Conservation (phyloP, 2,329 filamentous ascomycete genomes). For the Trichoderma cornu-damae region DNA sequence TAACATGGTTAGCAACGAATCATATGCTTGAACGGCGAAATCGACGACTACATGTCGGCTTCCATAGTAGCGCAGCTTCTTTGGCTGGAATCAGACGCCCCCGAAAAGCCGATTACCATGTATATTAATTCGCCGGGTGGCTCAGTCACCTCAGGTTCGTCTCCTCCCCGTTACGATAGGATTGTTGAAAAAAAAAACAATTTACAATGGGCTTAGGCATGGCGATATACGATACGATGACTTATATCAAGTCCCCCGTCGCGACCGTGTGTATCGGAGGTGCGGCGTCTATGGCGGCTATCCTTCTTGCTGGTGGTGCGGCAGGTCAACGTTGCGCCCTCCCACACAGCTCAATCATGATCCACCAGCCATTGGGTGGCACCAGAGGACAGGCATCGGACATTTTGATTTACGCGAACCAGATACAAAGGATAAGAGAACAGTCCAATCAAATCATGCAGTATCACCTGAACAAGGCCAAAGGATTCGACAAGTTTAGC, state of each 20-base stretch:
- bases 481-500: slow-evolving; percentile 69
- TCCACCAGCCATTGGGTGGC: slow-evolving; percentile 86
- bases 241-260: slow-evolving; percentile 88
- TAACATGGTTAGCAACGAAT: slow-evolving; percentile 67
- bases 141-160: slow-evolving; percentile 66
- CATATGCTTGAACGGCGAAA: slow-evolving; percentile 84
- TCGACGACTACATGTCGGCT: slow-evolving; percentile 87
- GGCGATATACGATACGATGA: slow-evolving; percentile 98
- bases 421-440: slow-evolving; percentile 81
- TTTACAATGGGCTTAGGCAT: slow-evolving; percentile 41
- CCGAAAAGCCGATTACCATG: slow-evolving; percentile 89
- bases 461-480: slow-evolving; percentile 72
- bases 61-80: slow-evolving; percentile 92
- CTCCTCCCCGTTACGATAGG: slow-evolving; percentile 6
- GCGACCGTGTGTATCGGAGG: slow-evolving; percentile 93
- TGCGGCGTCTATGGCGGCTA: slow-evolving; percentile 89
- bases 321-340: slow-evolving; percentile 81
- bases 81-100: slow-evolving; percentile 95
- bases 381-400: slow-evolving; percentile 65
- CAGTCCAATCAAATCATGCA: slow-evolving; percentile 89
- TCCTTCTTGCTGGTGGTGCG: slow-evolving; percentile 81
- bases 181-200: background rate
- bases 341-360: slow-evolving; percentile 93
- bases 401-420: slow-evolving; percentile 94
- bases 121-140: slow-evolving; percentile 98